These are phyloP conservation scores for Talaromyces sp. DNA, from an alignment of 2,329 filamentous ascomycete genomes.

Conservation along the genomic window DNA sequence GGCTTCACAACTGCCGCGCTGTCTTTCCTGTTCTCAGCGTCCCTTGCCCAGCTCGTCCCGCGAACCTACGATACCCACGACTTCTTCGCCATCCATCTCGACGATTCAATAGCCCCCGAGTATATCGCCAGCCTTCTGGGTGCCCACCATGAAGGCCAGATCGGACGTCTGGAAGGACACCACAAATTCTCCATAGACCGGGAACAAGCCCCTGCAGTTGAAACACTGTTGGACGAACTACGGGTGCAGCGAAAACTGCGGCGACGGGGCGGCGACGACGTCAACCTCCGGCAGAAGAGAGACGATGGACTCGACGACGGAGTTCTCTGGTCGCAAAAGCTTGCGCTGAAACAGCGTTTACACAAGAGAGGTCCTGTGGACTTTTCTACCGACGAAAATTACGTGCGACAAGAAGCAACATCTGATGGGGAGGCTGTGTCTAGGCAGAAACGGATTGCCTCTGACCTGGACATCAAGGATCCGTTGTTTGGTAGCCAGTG, in stretches of 20 bases:
- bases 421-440: conserved; percentile 41
- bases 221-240: conserved; percentile 48
- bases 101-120: conserved; percentile 60
- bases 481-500: conserved; percentile 93
- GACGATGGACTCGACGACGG: conserved; percentile 59
- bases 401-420: conserved; percentile 21
- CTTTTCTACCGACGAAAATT: conserved; percentile 16
- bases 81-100: conserved; percentile 88
- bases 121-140: conserved; percentile 66
- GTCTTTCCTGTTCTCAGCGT: conserved; percentile 38
- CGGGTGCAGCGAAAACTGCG: conserved; percentile 60
- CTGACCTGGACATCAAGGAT: conserved; percentile 69
- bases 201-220: conserved; percentile 50
- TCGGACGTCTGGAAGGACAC: conserved; percentile 74
- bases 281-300: conserved; percentile 15
- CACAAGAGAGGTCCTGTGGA: conserved; percentile 50
- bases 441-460: conserved; percentile 57
- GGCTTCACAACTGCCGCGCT: conserved; percentile 20
- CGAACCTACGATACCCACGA: conserved; percentile 77
- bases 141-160: conserved; percentile 71
- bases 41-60: conserved; percentile 45
- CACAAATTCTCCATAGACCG: conserved; percentile 75
- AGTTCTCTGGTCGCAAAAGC: conserved; percentile 76
- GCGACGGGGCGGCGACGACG: conserved; percentile 26
- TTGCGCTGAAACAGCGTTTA: conserved; percentile 57